Conservation (phyloP, 2,329 filamentous ascomycete species). For the Neonectria sp. region DNA sequence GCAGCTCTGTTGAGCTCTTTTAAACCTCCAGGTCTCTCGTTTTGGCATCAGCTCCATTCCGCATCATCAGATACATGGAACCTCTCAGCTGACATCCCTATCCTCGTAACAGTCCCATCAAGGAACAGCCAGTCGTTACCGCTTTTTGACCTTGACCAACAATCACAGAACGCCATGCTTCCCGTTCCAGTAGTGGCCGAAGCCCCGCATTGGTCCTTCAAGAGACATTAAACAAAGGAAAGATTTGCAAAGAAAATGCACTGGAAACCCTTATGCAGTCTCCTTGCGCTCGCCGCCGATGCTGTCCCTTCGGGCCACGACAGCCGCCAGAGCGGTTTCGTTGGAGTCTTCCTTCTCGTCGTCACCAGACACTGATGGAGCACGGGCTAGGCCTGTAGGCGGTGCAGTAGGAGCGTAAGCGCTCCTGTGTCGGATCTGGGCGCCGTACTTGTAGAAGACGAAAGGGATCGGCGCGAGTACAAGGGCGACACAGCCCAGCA, state of each 20-base stretch:
- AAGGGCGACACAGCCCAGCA: constrained; percentile 73
- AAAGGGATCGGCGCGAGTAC: constrained; percentile 74
- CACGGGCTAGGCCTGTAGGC: constrained; percentile 19
- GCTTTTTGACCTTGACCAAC: neutral
- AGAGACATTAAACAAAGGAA: neutral
- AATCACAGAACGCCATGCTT: constrained; percentile 24
- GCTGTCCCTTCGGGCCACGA: constrained; percentile 42
- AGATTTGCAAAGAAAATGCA: neutral
- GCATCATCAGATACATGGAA: constrained; percentile 22
- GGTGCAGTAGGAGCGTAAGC: constrained; percentile 67
- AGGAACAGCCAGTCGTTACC: constrained; percentile 1
- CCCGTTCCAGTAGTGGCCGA: neutral
- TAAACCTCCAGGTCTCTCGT: constrained; percentile 43
- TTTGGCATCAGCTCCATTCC: neutral
- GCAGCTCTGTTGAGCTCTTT: neutral
- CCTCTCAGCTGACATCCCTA: neutral
- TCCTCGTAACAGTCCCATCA: constrained; percentile 6
- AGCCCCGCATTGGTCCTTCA: neutral
- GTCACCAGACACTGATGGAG: constrained; percentile 32
- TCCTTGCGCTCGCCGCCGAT: constrained; percentile 35
- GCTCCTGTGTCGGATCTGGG: constrained; percentile 69
- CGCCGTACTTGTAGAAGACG: constrained; percentile 73
- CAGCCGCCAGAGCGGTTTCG: constrained; percentile 41
- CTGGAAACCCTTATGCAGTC: constrained; percentile 30
- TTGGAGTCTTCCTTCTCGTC: constrained; percentile 39